Evolutionary conservation across 371 early-diverging fungal genomes (phyloP), one percentile per base, ranked within the genome.

Genomic region (Mucor sp.): DNA sequence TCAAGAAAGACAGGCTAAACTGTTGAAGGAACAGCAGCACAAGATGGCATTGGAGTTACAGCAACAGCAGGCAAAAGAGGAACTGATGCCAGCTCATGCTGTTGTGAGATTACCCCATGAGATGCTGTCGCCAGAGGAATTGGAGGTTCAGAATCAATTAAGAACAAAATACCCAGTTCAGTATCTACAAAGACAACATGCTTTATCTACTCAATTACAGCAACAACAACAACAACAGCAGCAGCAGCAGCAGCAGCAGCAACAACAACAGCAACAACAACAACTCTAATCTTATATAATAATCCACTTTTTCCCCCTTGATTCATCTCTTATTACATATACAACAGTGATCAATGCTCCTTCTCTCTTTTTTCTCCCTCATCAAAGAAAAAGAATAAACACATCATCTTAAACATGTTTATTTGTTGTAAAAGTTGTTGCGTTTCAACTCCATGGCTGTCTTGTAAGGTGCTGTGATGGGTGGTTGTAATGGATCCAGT

Each of bases 401-500:
- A 27, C 25, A 14, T 58, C 33, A 39, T 55, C 7, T 19, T 14
- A 35, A 44, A 32, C 32, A 58, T 14, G 6, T 53, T 58, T 62
- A 59, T 58, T 60, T 71, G 70, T 69, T 81, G 75, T 70, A 93
- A 74, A 89, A 91, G 58, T 90, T 90, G 44, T 84, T 86, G 44
- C 90, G 87, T 71, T 94, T 94, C 76, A 91, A 81, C 59, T 90
- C 90, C 59, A 96, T 87, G 19, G 93, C 95, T 28, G 90, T 90
- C 67, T 93, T 87, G 81, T 97, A 97, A 14, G 97, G 95, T 41
- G 96, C 95, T 48, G 87, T 89, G 67, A 95, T 96, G 12, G 97
- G 97, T 65, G 90, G 81, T 69, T 97, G 96, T 28, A 91, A 78
- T 0, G 96, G 95, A 33, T 91, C 92, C 35, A 91, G 74, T 17